Percentiles rank a stretch among this genome's conserved stretches.
Evolutionary conservation across 345 rosid species (phyloP).

Genomic region (Tarenaya hassleriana): DNA sequence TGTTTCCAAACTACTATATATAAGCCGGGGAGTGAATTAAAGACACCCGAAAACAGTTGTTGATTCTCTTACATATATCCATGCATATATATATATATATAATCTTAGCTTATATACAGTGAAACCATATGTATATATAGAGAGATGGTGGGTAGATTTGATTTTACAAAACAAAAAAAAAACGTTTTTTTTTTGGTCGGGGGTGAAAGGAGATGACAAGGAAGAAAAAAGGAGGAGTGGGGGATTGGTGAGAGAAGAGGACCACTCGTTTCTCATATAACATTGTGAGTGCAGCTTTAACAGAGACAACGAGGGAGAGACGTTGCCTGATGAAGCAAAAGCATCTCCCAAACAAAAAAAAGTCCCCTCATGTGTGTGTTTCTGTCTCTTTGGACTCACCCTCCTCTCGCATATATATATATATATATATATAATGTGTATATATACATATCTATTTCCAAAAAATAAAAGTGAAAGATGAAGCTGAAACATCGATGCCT

Average conservation of each 20-base stretch:
- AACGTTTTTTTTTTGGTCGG: slow-evolving; percentile 2
- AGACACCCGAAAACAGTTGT: too few species aligned
- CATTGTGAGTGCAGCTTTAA: slow-evolving; percentile 29
- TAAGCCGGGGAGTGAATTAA: too few species aligned
- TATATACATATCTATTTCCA: neutral
- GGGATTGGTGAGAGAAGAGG: slow-evolving; percentile 5
- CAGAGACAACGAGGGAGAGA: slow-evolving; percentile 25
- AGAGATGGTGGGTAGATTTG: too few species aligned
- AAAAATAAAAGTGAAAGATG: slow-evolving; percentile 7
- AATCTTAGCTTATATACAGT: too few species aligned
- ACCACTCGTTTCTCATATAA: slow-evolving; percentile 23
- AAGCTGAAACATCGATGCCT: slow-evolving; percentile 39
- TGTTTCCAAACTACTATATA: too few species aligned
- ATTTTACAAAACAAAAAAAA: slow-evolving; percentile 3
- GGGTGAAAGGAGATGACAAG: neutral
- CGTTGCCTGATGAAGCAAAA: slow-evolving; percentile 34
- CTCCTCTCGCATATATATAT: neutral
- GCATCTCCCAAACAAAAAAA: slow-evolving; percentile 18
- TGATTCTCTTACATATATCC: too few species aligned
- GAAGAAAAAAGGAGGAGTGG: neutral
- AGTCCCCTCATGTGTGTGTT: slow-evolving; percentile 23
- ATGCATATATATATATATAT: too few species aligned
- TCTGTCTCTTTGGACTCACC: slow-evolving; percentile 15
- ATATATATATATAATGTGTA: neutral
- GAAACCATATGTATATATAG: too few species aligned